Evolutionary conservation across 441 rosid genomes (phyloP).

Genomic region (Biscutella laevigata): DNA sequence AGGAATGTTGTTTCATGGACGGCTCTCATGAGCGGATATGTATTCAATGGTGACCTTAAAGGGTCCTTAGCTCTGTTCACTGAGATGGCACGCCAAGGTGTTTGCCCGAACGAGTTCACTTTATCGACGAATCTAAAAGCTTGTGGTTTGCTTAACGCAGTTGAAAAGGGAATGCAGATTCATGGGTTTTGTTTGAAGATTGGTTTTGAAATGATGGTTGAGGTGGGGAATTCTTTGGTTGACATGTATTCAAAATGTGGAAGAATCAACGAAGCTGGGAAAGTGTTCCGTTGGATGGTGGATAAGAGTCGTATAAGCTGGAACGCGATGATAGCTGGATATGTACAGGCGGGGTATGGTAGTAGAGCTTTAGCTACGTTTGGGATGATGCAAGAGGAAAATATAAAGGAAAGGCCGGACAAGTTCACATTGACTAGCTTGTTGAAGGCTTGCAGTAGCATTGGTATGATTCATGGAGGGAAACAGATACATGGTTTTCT

Average conservation of each 20-base stretch:
- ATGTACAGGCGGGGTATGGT: constrained; percentile 36
- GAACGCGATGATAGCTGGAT: constrained; percentile 72
- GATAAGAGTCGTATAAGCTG: constrained; percentile 50
- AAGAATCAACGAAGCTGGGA: constrained; percentile 43
- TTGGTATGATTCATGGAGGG: constrained; percentile 44
- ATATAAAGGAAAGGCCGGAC: constrained; percentile 36
- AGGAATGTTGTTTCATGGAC: constrained; percentile 93
- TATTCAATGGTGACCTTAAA: constrained; percentile 37
- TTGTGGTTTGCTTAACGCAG: constrained; percentile 40
- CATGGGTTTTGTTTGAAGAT: constrained; percentile 50
- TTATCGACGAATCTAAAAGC: constrained; percentile 63
- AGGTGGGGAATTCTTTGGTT: constrained; percentile 65
- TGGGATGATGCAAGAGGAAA: constrained; percentile 34
- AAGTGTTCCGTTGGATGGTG: constrained; percentile 39
- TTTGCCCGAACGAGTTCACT: constrained; percentile 72
- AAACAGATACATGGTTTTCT: constrained; percentile 56
- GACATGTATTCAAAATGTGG: constrained; percentile 80
- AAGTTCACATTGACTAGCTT: constrained; percentile 60
- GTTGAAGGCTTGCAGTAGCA: constrained; percentile 57
- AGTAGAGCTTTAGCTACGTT: constrained; percentile 55
- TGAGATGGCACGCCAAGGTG: constrained; percentile 35
- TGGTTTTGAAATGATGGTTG: constrained; percentile 41
- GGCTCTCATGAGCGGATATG: constrained; percentile 61
- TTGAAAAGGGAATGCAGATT: constrained; percentile 47
- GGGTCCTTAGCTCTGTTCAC: constrained; percentile 34